Evolutionary conservation across 2,329 filamentous ascomycete species (phyloP).

Genomic region (Rugonectria rugulosa): DNA sequence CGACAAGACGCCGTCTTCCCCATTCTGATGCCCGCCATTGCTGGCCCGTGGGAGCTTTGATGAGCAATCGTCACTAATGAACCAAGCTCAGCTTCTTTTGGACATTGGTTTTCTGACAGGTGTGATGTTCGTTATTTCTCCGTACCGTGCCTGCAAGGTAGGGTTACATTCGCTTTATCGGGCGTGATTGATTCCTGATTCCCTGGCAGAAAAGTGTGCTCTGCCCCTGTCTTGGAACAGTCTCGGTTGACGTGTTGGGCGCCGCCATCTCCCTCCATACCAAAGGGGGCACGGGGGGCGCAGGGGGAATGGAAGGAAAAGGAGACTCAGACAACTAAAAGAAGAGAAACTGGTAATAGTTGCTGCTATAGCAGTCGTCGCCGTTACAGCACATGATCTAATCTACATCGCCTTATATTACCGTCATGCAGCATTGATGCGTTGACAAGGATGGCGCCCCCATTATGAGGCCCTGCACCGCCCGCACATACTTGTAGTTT

Average conservation of each 20-base stretch:
- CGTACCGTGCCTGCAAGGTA: not conserved
- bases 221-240: no score
- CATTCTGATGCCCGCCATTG: not conserved
- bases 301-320: no score
- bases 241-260: not conserved
- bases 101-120: not conserved
- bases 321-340: no score
- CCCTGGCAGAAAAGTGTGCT: no score
- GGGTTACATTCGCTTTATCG: not conserved
- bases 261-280: not conserved
- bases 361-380: no score
- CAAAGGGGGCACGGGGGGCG: not conserved
- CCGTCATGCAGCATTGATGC: slow-evolving; percentile 22
- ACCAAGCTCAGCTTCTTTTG: no score
- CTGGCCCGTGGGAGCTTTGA: no score
- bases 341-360: no score
- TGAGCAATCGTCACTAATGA: no score
- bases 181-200: no score
- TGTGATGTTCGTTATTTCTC: no score
- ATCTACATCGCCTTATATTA: slow-evolving; percentile 23
- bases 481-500: slow-evolving; percentile 1
- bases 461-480: slow-evolving; percentile 21
- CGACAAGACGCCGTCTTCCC: not conserved
- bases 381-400: no score
- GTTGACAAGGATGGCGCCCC: slow-evolving; percentile 5